phyloP scores from a whole-genome alignment of 2,329 filamentous ascomycete genomes.

The Hypoxylon sp. region DNA sequence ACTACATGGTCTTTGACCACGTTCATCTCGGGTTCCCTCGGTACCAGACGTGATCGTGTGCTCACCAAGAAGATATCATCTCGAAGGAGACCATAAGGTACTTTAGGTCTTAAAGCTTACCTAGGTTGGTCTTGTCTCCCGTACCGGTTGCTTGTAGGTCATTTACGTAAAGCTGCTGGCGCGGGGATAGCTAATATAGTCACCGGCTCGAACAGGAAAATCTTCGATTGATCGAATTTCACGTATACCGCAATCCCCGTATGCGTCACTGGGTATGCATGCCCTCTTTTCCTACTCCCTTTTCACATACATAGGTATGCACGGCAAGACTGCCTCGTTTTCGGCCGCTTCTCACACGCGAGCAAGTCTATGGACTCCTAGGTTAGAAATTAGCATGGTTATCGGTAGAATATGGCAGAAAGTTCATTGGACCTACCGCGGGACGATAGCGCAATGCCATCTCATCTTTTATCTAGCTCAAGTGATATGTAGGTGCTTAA shows the following conservation, averaged over 20 bases:
- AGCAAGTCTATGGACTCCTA: constrained; percentile 33
- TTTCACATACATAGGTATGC: not conserved
- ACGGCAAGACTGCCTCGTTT: too few relatives aligned
- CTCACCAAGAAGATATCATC: too few relatives aligned
- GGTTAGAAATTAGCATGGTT: constrained; percentile 26
- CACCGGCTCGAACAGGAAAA: constrained; percentile 24
- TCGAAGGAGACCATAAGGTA: too few relatives aligned
- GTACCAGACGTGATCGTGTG: constrained; percentile 21
- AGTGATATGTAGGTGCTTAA: too few relatives aligned
- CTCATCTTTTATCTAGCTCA: not conserved
- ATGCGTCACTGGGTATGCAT: constrained; percentile 27
- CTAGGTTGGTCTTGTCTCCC: constrained; percentile 34
- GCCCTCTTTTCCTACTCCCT: too few relatives aligned
- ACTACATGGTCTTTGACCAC: not conserved
- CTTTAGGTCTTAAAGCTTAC: too few relatives aligned
- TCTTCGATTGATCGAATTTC: constrained; percentile 36
- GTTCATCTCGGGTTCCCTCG: constrained; percentile 4
- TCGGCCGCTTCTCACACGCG: constrained; percentile 30
- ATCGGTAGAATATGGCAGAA: constrained; percentile 4
- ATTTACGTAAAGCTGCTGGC: constrained; percentile 20
- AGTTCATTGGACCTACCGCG: constrained; percentile 23
- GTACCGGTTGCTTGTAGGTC: constrained; percentile 33
- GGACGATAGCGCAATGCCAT: constrained; percentile 1
- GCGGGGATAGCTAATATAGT: constrained; percentile 31
- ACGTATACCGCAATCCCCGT: constrained; percentile 36